Base-by-base conservation (phyloP, 1,139 yeast species). In the Saccharomycopsis hybrid region DNA sequence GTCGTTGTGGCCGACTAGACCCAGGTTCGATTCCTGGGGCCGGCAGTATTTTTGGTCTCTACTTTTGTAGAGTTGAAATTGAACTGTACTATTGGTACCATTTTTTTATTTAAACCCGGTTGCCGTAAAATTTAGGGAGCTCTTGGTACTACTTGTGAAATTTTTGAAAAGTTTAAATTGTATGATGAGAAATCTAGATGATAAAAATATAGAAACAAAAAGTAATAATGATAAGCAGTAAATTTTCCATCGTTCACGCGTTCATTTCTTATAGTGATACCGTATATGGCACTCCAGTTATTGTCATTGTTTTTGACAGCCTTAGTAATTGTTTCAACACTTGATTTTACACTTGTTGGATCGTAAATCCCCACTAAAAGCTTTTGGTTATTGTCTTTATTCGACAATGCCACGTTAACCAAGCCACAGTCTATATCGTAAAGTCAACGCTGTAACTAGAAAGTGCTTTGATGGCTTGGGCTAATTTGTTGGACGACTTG, bases 381-480 rank as follows among this genome's bases (percentile, higher is more conserved):
- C 69, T 84, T 78, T 72, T 85, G 94, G 61, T 64, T 60, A 32
- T 72, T 56, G 52, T 72, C 65, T 71, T 82, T 80, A 60, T 80
- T 82, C 60, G 78, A 72, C 61, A 83, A 68, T 56, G 83, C 92
- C 62, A 77, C 77, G 57, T 69, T 77, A 59, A 83, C 89, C 69
- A 84, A 89, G 72, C 70, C 66, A 76, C 95, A 85, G 72, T 85
- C 95, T 60, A 80, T 85, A 71, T 88, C 89, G 73, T 85, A 85
- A 57, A 85, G 71, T 80, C 95, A 59, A 81, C 59, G 57, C 72
- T 74, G 70, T 65, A 85, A 54, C 68, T 76, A 44, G 77, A 55
- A 60, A 87, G 73, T 55, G 66, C 56, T 45, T 74, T 71, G 50
- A 87, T 62, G 60, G 87, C 95, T 41, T 77, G 61, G 57, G 78